Base-by-base conservation (phyloP, 2,329 filamentous ascomycete genomes). In the Pestalotiopsis sp. region DNA sequence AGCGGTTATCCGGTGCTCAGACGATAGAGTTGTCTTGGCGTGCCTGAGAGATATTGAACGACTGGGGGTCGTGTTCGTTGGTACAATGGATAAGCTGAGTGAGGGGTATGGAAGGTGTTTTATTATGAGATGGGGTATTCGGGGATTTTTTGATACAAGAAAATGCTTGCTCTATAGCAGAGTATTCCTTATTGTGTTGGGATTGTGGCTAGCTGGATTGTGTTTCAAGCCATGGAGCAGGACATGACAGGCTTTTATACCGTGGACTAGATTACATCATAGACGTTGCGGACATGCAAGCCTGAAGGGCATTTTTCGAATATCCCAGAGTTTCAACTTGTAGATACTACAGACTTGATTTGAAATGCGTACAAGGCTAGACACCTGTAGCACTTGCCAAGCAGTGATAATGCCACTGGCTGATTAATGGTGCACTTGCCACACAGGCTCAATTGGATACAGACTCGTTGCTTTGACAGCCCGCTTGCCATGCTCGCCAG, bases 51-150 rank as follows among this genome's bases (percentile, higher is more conserved):
- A 63, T n/a, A 63, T 63, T 45, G 61, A 63, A 63, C 38, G 45
- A 85, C 41, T 14, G 78, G 5, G 84, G 82, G 38, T 80, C 80
- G 31, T 36, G 66, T 78, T 78, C 52, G 80, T 73, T 61, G 78
- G 31, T 9, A 36, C 75, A 73, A 73, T 61, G 68, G 27, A 7
- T 71, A 73, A 56, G 70, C 69, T 9, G 71, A 71, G 1, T 59
- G 17, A 23, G 59, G 27, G 27, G 58, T 61, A 61, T 61, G 23
- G 58, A 25, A 61, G 58, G 56, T 20, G 58, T 17, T 36, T 36
- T 45, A 45, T 14, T 45, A 6, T 45, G 41, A n/a, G 17, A n/a
- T 45, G 41, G 41, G 41, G 13, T 5, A 7, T 14, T 7, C 41
- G 41, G 41, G n/a, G 41, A 45, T 45, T 45, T 45, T 36, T 45